These are phyloP conservation scores for Colletotrichum graminicola DNA, from an alignment of 2,329 filamentous ascomycete genomes.

Conservation along the genomic window DNA sequence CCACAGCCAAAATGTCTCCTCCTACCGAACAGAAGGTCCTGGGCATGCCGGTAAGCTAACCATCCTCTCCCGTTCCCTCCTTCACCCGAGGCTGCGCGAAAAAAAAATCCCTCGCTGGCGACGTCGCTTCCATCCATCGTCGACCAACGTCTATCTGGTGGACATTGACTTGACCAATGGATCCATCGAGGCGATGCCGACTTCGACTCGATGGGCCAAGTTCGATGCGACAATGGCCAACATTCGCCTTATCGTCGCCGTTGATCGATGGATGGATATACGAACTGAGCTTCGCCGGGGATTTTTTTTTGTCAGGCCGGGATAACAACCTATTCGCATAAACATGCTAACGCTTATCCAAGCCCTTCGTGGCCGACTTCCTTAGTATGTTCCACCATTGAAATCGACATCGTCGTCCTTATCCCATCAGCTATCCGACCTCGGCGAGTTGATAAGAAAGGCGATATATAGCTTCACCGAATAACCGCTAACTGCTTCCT, in stretches of 20 bases:
- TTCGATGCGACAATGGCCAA: conserved; percentile 17
- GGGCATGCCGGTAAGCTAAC: conserved; percentile 75
- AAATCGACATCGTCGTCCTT: not conserved
- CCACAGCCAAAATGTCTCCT: conserved; percentile 65
- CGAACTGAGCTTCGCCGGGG: not conserved
- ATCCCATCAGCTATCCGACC: not conserved
- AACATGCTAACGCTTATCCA: conserved; percentile 52
- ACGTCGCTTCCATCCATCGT: conserved; percentile 43
- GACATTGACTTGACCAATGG: conserved; percentile 28
- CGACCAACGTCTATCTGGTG: not conserved
- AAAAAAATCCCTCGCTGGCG: conserved; percentile 47
- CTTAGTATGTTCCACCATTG: conserved; percentile 82
- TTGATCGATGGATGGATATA: not conserved
- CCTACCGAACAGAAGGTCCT: conserved; percentile 68
- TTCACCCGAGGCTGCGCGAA: conserved; percentile 43
- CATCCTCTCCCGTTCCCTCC: conserved; percentile 22
- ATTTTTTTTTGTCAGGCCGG: not conserved
- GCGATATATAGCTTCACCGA: not conserved
- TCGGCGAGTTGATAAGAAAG: not conserved
- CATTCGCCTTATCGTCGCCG: conserved; percentile 23
- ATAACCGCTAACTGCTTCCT: conserved; percentile 47
- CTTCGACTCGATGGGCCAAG: not conserved
- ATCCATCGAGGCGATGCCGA: not conserved
- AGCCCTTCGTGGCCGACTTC: conserved; percentile 98
- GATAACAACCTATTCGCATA: not conserved